Conservation (phyloP, 805 yeast genomes). For the Jamesozyma jinghongensis region DNA sequence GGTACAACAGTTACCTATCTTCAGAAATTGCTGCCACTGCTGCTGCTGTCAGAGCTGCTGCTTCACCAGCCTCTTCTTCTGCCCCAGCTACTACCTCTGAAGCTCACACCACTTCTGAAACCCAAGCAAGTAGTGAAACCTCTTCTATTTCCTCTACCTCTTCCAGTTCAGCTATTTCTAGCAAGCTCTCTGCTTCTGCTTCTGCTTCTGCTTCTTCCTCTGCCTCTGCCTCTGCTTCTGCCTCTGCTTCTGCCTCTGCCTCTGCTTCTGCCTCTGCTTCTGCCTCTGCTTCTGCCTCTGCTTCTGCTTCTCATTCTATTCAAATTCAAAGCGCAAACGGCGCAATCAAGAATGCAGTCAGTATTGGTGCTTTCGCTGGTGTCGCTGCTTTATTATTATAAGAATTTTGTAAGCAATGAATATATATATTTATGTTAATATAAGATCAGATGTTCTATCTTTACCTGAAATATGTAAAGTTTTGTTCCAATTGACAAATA, state of each 20-base stretch:
- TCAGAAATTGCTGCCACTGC: conserved; percentile 6
- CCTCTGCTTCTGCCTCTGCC: not conserved
- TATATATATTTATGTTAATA: too few species aligned
- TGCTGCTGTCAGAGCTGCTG: not conserved
- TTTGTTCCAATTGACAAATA: too few species aligned
- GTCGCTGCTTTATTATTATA: too few species aligned
- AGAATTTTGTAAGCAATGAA: too few species aligned
- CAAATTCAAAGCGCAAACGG: too few species aligned
- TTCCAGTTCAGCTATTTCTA: not conserved
- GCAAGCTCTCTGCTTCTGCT: too few species aligned
- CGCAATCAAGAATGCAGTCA: too few species aligned
- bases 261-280: too few species aligned
- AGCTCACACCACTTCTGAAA: not conserved
- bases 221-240: not conserved
- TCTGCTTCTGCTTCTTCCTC: not conserved
- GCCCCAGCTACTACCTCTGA: not conserved
- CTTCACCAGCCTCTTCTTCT: not conserved
- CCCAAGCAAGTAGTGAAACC: not conserved
- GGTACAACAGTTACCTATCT: conserved; percentile 23
- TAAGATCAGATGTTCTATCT: too few species aligned
- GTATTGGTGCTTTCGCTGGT: too few species aligned
- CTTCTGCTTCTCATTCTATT: not conserved
- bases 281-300: not conserved
- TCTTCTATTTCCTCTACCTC: too few species aligned
- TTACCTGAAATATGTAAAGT: too few species aligned